Percentiles rank a stretch among this genome's conserved stretches.
phyloP scores from a whole-genome alignment of 192 early-diverging fungal genomes.

The Allomyces macrogynus region DNA sequence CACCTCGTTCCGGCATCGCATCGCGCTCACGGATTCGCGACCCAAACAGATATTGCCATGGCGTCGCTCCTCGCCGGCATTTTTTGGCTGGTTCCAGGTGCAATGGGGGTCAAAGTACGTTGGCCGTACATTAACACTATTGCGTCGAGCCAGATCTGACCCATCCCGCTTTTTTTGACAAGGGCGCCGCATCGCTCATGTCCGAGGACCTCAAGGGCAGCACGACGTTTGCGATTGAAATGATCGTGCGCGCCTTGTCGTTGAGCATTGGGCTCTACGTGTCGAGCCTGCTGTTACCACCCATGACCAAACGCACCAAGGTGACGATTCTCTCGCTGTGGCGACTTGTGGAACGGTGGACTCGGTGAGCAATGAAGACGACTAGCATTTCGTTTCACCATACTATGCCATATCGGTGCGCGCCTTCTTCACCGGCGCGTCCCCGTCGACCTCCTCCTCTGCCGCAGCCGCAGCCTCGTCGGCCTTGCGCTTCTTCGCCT shows the following conservation, averaged over 20 bases:
- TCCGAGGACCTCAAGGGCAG: not conserved
- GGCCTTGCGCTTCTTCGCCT: not conserved
- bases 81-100: not conserved
- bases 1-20: no score
- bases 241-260: not conserved
- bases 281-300: not conserved
- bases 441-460: no score
- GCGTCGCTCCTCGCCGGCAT: not conserved
- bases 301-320: not conserved
- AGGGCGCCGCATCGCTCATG: not conserved
- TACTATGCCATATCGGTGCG: no score
- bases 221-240: not conserved
- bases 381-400: no score
- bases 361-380: no score
- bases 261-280: not conserved
- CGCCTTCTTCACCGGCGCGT: no score
- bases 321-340: not conserved
- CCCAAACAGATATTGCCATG: not conserved
- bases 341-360: not conserved
- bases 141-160: no score
- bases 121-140: no score
- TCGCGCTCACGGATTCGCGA: no score
- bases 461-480: not conserved
- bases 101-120: not conserved
- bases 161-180: no score